Evolutionary conservation across 805 yeast genomes (phyloP).

Genomic region (Metschnikowia vanudenii): DNA sequence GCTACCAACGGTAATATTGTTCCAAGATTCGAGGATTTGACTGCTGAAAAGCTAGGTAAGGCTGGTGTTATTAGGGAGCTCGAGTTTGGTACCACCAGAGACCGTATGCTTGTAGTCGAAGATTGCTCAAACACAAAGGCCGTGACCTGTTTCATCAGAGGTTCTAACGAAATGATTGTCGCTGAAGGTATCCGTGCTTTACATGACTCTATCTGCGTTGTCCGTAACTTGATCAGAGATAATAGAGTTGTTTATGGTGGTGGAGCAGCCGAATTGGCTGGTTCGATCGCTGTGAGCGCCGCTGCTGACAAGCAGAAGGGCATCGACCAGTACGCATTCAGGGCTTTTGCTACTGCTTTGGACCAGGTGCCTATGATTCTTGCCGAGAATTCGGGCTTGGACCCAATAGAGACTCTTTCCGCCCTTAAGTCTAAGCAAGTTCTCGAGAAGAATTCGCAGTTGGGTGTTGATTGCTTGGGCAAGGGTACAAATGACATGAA

Average conservation of each 20-base stretch:
- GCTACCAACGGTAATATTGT: slow-evolving; percentile 98
- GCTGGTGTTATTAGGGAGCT: slow-evolving; percentile 86
- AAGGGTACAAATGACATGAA: slow-evolving; percentile 89
- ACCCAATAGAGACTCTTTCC: slow-evolving; percentile 88
- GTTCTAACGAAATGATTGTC: slow-evolving; percentile 95
- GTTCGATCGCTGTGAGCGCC: slow-evolving; percentile 85
- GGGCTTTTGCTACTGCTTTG: slow-evolving; percentile 88
- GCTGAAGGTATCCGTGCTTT: slow-evolving; percentile 96
- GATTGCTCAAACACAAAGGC: slow-evolving; percentile 83
- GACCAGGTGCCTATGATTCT: slow-evolving; percentile 91
- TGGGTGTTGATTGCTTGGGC: slow-evolving; percentile 95
- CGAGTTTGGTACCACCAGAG: slow-evolving; percentile 95
- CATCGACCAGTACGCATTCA: slow-evolving; percentile 96
- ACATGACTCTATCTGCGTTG: slow-evolving; percentile 96
- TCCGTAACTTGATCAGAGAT: slow-evolving; percentile 89
- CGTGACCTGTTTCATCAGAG: slow-evolving; percentile 90
- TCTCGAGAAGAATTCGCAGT: slow-evolving; percentile 60
- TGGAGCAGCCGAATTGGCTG: slow-evolving; percentile 95
- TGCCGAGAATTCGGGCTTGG: slow-evolving; percentile 95
- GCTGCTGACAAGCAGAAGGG: slow-evolving; percentile 94
- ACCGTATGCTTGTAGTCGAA: slow-evolving; percentile 92
- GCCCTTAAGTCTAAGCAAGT: slow-evolving; percentile 81
- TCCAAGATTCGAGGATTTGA: slow-evolving; percentile 92
- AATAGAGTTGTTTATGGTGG: slow-evolving; percentile 98
- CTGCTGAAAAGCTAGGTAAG: slow-evolving; percentile 75